Conservation (phyloP, 352 stramenopile species). For the Phytopythium mirpurense region DNA sequence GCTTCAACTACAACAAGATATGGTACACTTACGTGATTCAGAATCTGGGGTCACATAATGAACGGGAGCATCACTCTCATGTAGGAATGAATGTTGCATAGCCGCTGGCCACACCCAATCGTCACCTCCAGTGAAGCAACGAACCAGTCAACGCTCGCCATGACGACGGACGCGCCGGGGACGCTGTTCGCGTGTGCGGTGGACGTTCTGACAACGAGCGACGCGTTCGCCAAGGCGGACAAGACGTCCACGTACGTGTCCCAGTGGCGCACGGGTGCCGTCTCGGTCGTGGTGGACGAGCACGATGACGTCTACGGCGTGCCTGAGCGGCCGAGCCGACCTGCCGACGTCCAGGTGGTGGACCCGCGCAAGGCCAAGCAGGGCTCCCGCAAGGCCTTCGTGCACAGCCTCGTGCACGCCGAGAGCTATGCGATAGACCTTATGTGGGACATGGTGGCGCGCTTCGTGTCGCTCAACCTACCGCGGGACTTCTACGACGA, state of each 20-base stretch:
- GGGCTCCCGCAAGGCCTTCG: constrained; percentile 42
- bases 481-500: constrained; percentile 54
- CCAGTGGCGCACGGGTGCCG: constrained; percentile 26
- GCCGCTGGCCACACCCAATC: no score
- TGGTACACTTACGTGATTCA: no score
- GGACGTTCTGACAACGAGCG: constrained; percentile 32
- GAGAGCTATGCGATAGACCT: constrained; percentile 64
- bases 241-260: constrained; percentile 32
- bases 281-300: constrained; percentile 18
- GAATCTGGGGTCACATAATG: no score
- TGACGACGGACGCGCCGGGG: not conserved
- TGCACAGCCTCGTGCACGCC: constrained; percentile 45
- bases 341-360: constrained; percentile 39
- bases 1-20: no score
- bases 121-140: no score
- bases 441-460: constrained; percentile 58
- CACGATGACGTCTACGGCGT: constrained; percentile 33
- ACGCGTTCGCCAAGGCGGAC: constrained; percentile 28
- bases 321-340: constrained; percentile 36
- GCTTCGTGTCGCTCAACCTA: constrained; percentile 38
- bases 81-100: no score
- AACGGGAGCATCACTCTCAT: no score
- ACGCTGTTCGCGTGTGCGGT: constrained; percentile 36
- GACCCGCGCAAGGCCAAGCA: constrained; percentile 38
- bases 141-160: not conserved